Conservation (phyloP, 352 stramenopile genomes). For the Phytophthora uliginosa region DNA sequence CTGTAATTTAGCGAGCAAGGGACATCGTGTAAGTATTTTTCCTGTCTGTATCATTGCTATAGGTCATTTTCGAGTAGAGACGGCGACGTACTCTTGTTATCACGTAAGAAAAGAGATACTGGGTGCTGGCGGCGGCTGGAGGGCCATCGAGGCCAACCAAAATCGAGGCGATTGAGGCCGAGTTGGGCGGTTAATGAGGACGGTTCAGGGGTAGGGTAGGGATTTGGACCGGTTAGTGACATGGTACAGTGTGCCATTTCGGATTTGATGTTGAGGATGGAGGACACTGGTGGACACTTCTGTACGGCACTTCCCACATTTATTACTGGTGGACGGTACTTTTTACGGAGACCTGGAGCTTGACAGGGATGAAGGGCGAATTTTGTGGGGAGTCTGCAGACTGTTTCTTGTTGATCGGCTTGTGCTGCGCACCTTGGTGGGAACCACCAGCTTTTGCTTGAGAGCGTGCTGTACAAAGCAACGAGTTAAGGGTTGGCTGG, state of each 20-base stretch:
- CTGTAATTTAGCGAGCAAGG: conserved; percentile 36
- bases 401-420: conserved; percentile 35
- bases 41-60: background rate
- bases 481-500: background rate
- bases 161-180: background rate
- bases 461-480: conserved; percentile 28
- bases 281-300: background rate
- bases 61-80: background rate
- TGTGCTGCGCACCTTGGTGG: conserved; percentile 35
- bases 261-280: background rate
- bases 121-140: conserved; percentile 2
- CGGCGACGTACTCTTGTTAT: conserved; percentile 84
- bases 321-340: conserved; percentile 4
- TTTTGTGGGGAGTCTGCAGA: conserved; percentile 41
- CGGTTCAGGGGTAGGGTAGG: conserved; percentile 28
- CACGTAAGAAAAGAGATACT: conserved; percentile 91
- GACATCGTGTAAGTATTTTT: background rate
- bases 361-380: conserved; percentile 10
- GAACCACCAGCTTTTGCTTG: conserved; percentile 38
- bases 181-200: conserved; percentile 24
- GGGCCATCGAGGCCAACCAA: conserved; percentile 40
- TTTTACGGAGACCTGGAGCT: background rate
- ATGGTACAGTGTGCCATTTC: conserved; percentile 10
- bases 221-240: conserved; percentile 10
- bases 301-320: conserved; percentile 1